Evolutionary conservation across 2,329 filamentous ascomycete genomes (phyloP).

Genomic region (Iodosphaeria phyllophila): DNA sequence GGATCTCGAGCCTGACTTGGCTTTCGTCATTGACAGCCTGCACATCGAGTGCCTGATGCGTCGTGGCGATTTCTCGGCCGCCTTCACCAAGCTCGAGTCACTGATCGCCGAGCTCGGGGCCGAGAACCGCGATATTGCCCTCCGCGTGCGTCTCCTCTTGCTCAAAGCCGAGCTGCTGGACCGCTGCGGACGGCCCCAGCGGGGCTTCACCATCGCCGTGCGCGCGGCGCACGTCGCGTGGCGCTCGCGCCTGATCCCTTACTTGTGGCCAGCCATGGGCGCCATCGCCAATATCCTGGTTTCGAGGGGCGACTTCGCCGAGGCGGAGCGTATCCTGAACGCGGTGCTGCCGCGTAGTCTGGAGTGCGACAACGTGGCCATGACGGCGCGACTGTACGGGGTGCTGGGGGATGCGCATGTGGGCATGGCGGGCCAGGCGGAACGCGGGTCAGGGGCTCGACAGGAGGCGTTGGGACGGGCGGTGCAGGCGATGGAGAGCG

Average conservation of each 20-base stretch:
- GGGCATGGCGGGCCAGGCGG: slow-evolving; percentile 46
- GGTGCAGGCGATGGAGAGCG: slow-evolving; percentile 39
- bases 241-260: slow-evolving; percentile 46
- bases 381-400: slow-evolving; percentile 49
- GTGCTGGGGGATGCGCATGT: slow-evolving; percentile 61
- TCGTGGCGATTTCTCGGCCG: slow-evolving; percentile 25
- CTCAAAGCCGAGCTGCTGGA: slow-evolving; percentile 55
- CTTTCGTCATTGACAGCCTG: slow-evolving; percentile 29
- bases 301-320: slow-evolving; percentile 50
- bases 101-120: slow-evolving; percentile 23
- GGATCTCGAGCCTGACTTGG: slow-evolving; percentile 31
- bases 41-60: slow-evolving; percentile 32
- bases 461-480: slow-evolving; percentile 40
- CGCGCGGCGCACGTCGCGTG: slow-evolving; percentile 59
- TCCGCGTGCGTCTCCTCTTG: slow-evolving; percentile 53
- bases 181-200: slow-evolving; percentile 47
- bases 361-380: slow-evolving; percentile 44
- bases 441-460: slow-evolving; percentile 22
- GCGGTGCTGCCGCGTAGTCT: slow-evolving; percentile 59
- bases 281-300: slow-evolving; percentile 50
- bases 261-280: slow-evolving; percentile 55
- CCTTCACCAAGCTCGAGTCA: slow-evolving; percentile 27
- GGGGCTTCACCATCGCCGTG: slow-evolving; percentile 60
- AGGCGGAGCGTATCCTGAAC: slow-evolving; percentile 43
- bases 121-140: slow-evolving; percentile 33